Base-by-base conservation (phyloP, 129 eudicot species). In the Tagetes erecta region DNA sequence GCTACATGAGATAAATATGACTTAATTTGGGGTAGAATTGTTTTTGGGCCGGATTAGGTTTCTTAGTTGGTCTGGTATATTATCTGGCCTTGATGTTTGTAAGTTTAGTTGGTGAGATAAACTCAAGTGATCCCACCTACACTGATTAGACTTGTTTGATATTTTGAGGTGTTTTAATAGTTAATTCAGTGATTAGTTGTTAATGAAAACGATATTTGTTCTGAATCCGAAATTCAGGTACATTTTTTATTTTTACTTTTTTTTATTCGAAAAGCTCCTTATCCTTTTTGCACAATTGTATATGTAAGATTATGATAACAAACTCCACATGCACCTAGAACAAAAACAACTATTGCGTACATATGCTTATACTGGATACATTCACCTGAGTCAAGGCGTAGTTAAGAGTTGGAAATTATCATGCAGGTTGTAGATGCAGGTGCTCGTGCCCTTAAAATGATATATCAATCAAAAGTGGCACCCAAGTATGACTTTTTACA, bases 391-490 rank as follows among this genome's bases (percentile, higher is more conserved):
- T 39, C 76, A 71, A 71, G 66, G 59, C 39, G 27, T 39, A 64
- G 63, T 65, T 41, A 53, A 35, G 53, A 73, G 34, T 46, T 65
- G 37, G 41, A 39, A 4, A 68, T 80, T 64, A 78, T 71, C 71
- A 12, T 77, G 78, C 89, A 95, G 97, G 95, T 95, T 85, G 94
- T 86, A 76, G 97, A 91, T 83, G 97, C 99, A 41, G 88, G 79
- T 79, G 99, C 99, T 69, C 97, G 99, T 75, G 84, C 99, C 75
- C 97, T 95, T 33, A 88, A 88, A 80, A 80, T 91, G 87, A 88
- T 95, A 47, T 95, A 91, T 81, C 97, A 86, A 58, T 95, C 99
- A 36, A 82, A 87, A 75, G 64, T 85, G 76, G 95, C 97, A 73
- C 97, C 97, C 2, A 91, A 89, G 79, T 95, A 84, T 65, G 92